Evolutionary conservation across 83 land plant species (phyloP), one percentile per base, ranked within the genome.

Genomic region (Diphasiastrum complanatum): DNA sequence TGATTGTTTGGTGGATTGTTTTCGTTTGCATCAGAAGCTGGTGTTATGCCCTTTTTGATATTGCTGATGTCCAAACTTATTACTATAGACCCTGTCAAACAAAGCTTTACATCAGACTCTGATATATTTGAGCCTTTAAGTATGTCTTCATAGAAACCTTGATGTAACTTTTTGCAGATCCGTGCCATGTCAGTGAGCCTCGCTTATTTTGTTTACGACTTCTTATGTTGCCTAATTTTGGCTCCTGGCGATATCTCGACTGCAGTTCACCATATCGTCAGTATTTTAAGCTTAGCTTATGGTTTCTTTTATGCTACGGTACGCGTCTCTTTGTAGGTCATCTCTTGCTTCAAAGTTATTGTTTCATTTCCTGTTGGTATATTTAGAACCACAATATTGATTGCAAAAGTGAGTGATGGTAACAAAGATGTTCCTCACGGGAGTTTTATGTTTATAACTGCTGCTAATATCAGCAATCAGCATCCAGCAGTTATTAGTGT

Each of bases 161-260:
- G 29, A 51, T 56, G 6, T 27, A 20, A 5, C 25, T 6, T 37
- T 62, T 33, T 60, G 66, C 95, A 91, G 97, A 81, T 80, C 82
- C 70, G 76, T 56, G 66, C 86, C 38, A 33, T 91, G 23, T 75
- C 83, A 6, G 68, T 82, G 49, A 75, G 72, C 27, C 61, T 84
- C 2, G 68, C 86, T 1, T 91, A 91, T 67, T 70, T 91, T 33
- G 74, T 84, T 1, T 91, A 91, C 63, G 97, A 91, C 75, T 51
- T 79, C 30, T 34, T 91, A 41, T 87, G 97, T 61, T 84, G 89
- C 69, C 60, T 58, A 6, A 68, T 84, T 18, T 84, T 84, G 71
- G 53, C 71, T 26, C 45, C 70, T 26, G 61, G 60, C 29, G 75
- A 51, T 51, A 8, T 69, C 11, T 84, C 84, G 37, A 80, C 82